Conservation (phyloP, 164 flowering plant genomes). For the Tetracentron sinense region DNA sequence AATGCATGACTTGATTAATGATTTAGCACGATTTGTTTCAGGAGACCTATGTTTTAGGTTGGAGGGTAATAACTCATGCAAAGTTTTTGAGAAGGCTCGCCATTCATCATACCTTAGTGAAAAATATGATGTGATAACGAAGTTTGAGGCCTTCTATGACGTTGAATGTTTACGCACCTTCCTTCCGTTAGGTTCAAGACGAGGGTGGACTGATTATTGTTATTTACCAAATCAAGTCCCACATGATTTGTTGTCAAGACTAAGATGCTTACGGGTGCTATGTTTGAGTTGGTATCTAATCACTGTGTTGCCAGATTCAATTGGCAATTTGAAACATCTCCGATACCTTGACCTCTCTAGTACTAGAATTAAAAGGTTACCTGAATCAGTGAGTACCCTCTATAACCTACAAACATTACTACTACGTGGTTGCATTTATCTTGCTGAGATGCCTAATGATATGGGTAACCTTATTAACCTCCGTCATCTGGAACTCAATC, state of each 20-base stretch:
- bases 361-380: constrained; percentile 10
- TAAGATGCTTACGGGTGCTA: constrained; percentile 2
- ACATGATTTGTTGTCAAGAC: background rate
- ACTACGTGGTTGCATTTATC: background rate
- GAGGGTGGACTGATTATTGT: background rate
- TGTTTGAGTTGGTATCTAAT: background rate
- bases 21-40: constrained; percentile 21
- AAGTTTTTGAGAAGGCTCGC: constrained; percentile 7
- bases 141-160: constrained; percentile 5
- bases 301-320: constrained; percentile 8
- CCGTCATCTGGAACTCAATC: constrained; percentile 15
- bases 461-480: constrained; percentile 17
- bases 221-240: background rate
- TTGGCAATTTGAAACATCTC: constrained; percentile 6
- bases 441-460: constrained; percentile 16
- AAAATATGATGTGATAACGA: constrained; percentile 2
- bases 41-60: constrained; percentile 8
- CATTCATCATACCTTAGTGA: constrained; percentile 7
- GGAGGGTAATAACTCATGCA: background rate
- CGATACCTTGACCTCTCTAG: constrained; percentile 17
- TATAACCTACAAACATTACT: constrained; percentile 11
- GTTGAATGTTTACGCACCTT: constrained; percentile 13
- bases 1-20: constrained; percentile 28
- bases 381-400: constrained; percentile 6
- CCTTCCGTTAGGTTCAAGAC: constrained; percentile 2